These are phyloP conservation scores for Globisporangium cystogenes DNA, from an alignment of 352 stramenopile species.

Conservation along the genomic window DNA sequence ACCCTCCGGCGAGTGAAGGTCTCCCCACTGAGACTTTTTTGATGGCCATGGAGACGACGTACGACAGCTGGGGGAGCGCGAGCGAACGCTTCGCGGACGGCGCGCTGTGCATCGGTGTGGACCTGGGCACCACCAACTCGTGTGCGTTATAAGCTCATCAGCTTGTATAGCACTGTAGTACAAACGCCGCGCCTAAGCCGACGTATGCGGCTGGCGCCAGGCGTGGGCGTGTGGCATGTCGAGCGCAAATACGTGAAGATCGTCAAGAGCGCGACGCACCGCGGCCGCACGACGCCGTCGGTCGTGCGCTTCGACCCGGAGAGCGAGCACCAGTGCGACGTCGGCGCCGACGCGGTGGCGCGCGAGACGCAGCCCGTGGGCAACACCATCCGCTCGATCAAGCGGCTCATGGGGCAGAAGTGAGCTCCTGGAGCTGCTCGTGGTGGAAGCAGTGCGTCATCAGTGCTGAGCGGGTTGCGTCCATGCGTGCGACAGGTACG, in stretches of 20 bases:
- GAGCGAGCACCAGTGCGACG: slow-evolving; percentile 33
- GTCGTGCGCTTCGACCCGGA: slow-evolving; percentile 64
- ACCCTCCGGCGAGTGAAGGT: too few species aligned
- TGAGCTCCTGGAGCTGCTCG: slow-evolving; percentile 3
- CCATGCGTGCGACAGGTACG: slow-evolving; percentile 17
- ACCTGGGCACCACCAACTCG: slow-evolving; percentile 99
- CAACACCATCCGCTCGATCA: slow-evolving; percentile 76
- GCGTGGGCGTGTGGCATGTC: slow-evolving; percentile 74
- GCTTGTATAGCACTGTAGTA: too few species aligned
- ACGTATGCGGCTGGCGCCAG: too few species aligned
- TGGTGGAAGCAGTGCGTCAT: not conserved
- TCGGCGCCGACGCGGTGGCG: slow-evolving; percentile 49
- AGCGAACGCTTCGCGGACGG: slow-evolving; percentile 66
- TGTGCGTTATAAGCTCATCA: too few species aligned
- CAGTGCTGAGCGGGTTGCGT: too few species aligned
- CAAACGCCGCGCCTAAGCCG: too few species aligned
- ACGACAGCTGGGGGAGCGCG: slow-evolving; percentile 77
- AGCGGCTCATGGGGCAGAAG: slow-evolving; percentile 79
- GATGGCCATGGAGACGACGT: slow-evolving; percentile 22
- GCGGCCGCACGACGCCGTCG: slow-evolving; percentile 70
- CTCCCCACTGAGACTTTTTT: too few species aligned
- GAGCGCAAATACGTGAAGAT: slow-evolving; percentile 84
- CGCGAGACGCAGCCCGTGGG: slow-evolving; percentile 47
- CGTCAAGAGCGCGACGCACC: slow-evolving; percentile 61
- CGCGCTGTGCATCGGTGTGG: slow-evolving; percentile 95